Evolutionary conservation across 192 early-diverging fungal genomes (phyloP), one percentile per base, ranked within the genome.

Genomic region (Coemansia sp.): DNA sequence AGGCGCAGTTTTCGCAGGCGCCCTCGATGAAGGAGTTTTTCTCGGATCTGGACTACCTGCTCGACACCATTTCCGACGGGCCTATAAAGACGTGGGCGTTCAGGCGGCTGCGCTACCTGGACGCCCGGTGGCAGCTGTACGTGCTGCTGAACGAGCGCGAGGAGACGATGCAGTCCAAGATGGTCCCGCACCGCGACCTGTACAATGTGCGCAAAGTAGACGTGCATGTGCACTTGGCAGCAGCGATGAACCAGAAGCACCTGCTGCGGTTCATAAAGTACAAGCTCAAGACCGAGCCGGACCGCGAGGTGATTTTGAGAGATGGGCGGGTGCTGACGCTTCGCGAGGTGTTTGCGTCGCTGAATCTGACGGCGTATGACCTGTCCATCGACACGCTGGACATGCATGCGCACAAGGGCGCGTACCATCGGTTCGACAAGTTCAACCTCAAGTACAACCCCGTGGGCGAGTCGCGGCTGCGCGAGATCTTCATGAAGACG

Each of bases 131-230:
- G 86, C 85, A 89, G 63, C 87, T 98, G 84, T 96, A 95, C 72
- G 78, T 84, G 18, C 70, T 98, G 21, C 65, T 96, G 31, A 94
- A 94, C 67, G 95, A 98, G 69, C 92, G 89, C 82, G 88, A 94
- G 50, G 95, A 98, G 75, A 84, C 94, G 21, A 86, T 92, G 19
- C 92, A 94, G 57, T 83, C 88, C 46, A 96, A 98, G 79, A 79
- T 87, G 46, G 93, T 95, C 9, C 91, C 94, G 2, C 94, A 94
- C 57, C 82, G 94, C 53, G 95, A 97, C 68, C 91, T 95, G 65
- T 97, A 97, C 83, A 97, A 97, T 54, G 92, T 97, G 43, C 88
- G 95, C 47, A 97, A 97, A 63, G 93, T 97, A 14, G 95, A 97
- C 72, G 94, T 91, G 1, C 94, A 97, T 82, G 88, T 97, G 38